Percentiles rank a stretch among this genome's conserved stretches.
Evolutionary conservation across 2,329 filamentous ascomycete genomes (phyloP).

Genomic region (Phyllachora maydis): DNA sequence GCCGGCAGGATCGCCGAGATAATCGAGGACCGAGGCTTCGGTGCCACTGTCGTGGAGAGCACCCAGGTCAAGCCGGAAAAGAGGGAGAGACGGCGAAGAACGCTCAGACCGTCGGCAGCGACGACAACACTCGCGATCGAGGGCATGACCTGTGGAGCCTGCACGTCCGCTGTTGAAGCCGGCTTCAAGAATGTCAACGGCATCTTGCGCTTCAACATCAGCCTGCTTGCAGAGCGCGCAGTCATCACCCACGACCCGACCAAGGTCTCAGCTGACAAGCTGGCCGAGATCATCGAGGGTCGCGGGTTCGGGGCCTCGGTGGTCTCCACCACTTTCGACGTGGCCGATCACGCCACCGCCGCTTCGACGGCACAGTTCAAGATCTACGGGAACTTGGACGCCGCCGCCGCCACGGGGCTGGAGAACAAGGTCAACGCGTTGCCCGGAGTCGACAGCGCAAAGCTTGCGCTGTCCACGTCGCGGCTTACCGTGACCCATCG

Average conservation of each 20-base stretch:
- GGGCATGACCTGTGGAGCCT: conserved; percentile 95
- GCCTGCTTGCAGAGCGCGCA: conserved; percentile 76
- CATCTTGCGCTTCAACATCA: conserved; percentile 81
- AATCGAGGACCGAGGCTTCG: conserved; percentile 59
- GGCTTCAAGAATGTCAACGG: conserved; percentile 64
- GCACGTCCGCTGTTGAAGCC: conserved; percentile 75
- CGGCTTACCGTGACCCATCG: conserved; percentile 56
- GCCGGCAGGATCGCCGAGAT: conserved; percentile 32
- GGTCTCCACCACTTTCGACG: conserved; percentile 52
- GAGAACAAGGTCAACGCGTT: conserved; percentile 45
- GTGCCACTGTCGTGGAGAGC: conserved; percentile 57
- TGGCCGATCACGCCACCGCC: conserved; percentile 27
- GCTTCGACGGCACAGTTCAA: conserved; percentile 55
- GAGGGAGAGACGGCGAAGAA: conserved; percentile 8
- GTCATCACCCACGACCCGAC: conserved; percentile 66
- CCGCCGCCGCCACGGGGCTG: conserved; percentile 48
- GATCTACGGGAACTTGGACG: conserved; percentile 59
- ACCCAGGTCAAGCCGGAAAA: conserved; percentile 21
- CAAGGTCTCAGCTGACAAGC: conserved; percentile 50
- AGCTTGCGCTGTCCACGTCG: conserved; percentile 52
- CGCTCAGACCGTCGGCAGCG: too few species aligned
- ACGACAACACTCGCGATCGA: conserved; percentile 78
- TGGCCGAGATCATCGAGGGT: conserved; percentile 71
- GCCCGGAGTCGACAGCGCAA: conserved; percentile 54
- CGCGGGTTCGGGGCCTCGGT: conserved; percentile 72